phyloP scores from a whole-genome alignment of 2,329 filamentous ascomycete species.

The Rhinocladiella similis region DNA sequence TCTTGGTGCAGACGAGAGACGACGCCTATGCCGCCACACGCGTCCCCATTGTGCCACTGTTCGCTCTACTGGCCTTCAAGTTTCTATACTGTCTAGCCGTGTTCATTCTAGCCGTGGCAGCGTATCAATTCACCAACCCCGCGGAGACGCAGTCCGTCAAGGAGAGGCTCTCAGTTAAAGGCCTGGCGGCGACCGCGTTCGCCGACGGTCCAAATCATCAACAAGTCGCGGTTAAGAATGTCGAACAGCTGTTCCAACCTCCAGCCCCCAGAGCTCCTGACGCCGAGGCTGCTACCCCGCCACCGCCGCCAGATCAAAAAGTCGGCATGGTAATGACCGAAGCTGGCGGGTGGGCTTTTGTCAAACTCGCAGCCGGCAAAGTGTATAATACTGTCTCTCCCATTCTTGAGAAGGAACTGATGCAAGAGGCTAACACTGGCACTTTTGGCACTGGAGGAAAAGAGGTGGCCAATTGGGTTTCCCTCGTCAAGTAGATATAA shows the following conservation, averaged over 20 bases:
- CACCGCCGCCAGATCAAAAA: not conserved
- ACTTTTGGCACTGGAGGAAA: not conserved
- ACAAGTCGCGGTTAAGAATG: not conserved
- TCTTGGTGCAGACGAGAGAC: not conserved
- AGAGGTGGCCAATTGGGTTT: not conserved
- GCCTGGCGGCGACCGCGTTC: not conserved
- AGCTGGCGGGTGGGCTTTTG: not conserved
- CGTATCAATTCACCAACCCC: not conserved
- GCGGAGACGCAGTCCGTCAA: not conserved
- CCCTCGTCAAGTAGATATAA: not conserved
- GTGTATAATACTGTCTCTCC: not conserved
- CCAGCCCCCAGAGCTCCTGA: not conserved
- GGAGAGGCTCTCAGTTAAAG: not conserved
- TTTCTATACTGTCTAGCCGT: conserved; percentile 1
- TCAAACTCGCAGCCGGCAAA: not conserved
- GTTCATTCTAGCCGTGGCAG: not conserved
- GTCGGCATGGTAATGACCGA: conserved; percentile 1
- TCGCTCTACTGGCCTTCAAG: not conserved
- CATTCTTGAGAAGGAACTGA: not conserved
- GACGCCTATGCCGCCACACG: not conserved
- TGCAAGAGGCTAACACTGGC: not conserved
- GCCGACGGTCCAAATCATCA: not conserved
- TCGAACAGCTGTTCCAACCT: conserved; percentile 2
- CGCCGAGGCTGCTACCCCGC: not conserved
- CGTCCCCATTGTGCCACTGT: conserved; percentile 3